Conservation (phyloP, 1,284 basidiomycete species). For the Ganoderma boninense region DNA sequence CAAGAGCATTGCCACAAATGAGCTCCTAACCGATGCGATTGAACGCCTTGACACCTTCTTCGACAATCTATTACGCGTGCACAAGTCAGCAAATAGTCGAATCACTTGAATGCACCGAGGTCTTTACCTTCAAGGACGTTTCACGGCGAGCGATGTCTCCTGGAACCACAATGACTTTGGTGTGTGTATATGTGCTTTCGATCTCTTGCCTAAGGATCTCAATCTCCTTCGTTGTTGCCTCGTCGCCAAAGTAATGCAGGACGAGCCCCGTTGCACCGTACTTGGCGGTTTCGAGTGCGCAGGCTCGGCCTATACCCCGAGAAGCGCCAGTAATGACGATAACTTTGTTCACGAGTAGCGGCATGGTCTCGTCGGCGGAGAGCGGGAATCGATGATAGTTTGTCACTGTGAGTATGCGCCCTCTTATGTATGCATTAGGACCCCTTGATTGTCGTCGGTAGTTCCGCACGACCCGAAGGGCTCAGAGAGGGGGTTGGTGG, state of each 20-base stretch:
- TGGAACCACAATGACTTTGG: constrained; percentile 53
- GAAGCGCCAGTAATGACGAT: constrained; percentile 81
- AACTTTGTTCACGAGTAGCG: constrained; percentile 66
- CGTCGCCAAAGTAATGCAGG: constrained; percentile 76
- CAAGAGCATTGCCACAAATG: too few species aligned
- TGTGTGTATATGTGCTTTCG: constrained; percentile 42
- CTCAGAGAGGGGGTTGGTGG: neutral
- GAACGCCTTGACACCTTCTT: constrained; percentile 63
- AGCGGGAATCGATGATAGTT: constrained; percentile 1
- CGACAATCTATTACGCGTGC: constrained; percentile 58
- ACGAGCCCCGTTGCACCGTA: constrained; percentile 76
- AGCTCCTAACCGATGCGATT: constrained; percentile 67
- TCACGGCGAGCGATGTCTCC: constrained; percentile 73
- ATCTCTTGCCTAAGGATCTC: constrained; percentile 55
- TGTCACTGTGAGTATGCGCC: neutral
- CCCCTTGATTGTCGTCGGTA: constrained; percentile 10
- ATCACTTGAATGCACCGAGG: too few species aligned
- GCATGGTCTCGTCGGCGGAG: constrained; percentile 22
- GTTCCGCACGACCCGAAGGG: neutral
- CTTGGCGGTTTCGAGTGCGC: constrained; percentile 67
- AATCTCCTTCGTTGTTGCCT: constrained; percentile 62
- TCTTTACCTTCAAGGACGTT: constrained; percentile 65
- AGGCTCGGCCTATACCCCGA: constrained; percentile 84
- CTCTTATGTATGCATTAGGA: constrained; percentile 23
- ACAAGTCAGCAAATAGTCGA: neutral